These are phyloP conservation scores for Seminavis robusta DNA, from an alignment of 108 stramenopile genomes.

Conservation along the genomic window DNA sequence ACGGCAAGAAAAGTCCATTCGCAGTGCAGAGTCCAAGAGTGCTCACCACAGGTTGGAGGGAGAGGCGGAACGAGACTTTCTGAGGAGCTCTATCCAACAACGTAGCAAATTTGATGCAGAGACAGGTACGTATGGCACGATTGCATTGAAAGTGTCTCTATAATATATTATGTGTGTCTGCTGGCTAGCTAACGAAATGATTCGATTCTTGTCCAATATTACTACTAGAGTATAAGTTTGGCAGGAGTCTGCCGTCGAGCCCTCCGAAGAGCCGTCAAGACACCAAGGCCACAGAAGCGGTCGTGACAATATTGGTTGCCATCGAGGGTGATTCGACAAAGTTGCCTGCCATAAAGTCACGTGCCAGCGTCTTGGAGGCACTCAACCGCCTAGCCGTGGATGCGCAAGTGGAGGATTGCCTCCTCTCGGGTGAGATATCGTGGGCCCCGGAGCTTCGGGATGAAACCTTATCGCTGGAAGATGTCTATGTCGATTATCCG, in stretches of 20 bases:
- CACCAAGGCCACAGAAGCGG: conserved; percentile 46
- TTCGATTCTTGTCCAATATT: neutral
- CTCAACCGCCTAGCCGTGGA: conserved; percentile 53
- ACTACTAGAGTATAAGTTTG: conserved; percentile 42
- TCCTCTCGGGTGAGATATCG: conserved; percentile 52
- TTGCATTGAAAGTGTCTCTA: neutral
- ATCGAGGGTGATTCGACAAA: conserved; percentile 62
- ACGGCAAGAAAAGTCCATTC: conserved; percentile 46
- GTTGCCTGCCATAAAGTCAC: conserved; percentile 17
- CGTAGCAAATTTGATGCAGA: conserved; percentile 69
- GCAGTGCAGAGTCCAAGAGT: conserved; percentile 37
- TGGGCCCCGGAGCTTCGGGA: conserved; percentile 59
- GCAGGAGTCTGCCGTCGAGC: conserved; percentile 41
- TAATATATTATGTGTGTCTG: neutral
- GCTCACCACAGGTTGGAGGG: conserved; percentile 25
- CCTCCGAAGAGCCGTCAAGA: conserved; percentile 4
- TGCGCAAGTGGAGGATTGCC: conserved; percentile 45
- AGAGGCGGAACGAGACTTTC: conserved; percentile 51
- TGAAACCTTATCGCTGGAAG: conserved; percentile 14
- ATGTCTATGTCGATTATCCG: conserved; percentile 24
- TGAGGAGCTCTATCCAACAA: conserved; percentile 32
- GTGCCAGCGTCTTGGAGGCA: conserved; percentile 40
- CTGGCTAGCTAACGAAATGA: neutral
- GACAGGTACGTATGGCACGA: conserved; percentile 15
- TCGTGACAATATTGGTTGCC: conserved; percentile 46